Percentiles rank a stretch among this genome's conserved stretches.
Conservation (phyloP, 2,329 filamentous ascomycete genomes). For the Aureobasidium melanogenum region DNA sequence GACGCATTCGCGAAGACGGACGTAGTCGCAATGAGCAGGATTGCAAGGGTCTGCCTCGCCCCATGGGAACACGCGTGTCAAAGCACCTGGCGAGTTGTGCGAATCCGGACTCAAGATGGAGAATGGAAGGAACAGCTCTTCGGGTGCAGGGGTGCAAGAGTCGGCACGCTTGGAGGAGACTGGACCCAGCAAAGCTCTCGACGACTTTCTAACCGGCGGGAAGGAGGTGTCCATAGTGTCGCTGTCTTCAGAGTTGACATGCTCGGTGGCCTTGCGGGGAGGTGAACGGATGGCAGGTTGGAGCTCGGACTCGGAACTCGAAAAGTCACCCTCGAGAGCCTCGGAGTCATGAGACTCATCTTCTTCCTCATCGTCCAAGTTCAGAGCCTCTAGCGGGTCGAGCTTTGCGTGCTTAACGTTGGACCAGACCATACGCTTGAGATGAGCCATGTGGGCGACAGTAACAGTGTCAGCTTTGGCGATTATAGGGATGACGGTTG, state of each 20-base stretch:
- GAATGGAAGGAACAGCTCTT: constrained; percentile 67
- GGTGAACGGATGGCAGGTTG: constrained; percentile 33
- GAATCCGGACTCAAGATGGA: constrained; percentile 91
- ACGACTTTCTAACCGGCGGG: constrained; percentile 25
- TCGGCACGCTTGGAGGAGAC: constrained; percentile 14
- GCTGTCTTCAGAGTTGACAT: constrained; percentile 16
- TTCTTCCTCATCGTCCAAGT: constrained; percentile 59
- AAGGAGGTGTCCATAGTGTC: constrained; percentile 30
- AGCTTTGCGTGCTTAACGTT: constrained; percentile 78
- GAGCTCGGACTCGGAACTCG: constrained; percentile 24
- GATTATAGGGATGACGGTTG: constrained; percentile 89
- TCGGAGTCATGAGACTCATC: constrained; percentile 40
- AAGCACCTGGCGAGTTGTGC: constrained; percentile 58
- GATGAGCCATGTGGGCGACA: constrained; percentile 81
- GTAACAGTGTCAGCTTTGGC: constrained; percentile 96
- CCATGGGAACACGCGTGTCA: constrained; percentile 91
- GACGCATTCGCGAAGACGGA: constrained; percentile 79
- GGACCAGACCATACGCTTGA: constrained; percentile 86
- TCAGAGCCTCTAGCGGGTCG: constrained; percentile 79
- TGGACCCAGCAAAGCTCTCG: constrained; percentile 3
- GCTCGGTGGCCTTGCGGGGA: constrained; percentile 13
- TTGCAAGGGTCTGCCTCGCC: constrained; percentile 94
- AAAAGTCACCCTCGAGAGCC: constrained; percentile 42
- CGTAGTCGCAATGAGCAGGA: constrained; percentile 85
- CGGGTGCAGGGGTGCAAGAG: constrained; percentile 31